Base-by-base conservation (phyloP, 371 early-diverging fungal genomes). In the Chytridiales sp. region DNA sequence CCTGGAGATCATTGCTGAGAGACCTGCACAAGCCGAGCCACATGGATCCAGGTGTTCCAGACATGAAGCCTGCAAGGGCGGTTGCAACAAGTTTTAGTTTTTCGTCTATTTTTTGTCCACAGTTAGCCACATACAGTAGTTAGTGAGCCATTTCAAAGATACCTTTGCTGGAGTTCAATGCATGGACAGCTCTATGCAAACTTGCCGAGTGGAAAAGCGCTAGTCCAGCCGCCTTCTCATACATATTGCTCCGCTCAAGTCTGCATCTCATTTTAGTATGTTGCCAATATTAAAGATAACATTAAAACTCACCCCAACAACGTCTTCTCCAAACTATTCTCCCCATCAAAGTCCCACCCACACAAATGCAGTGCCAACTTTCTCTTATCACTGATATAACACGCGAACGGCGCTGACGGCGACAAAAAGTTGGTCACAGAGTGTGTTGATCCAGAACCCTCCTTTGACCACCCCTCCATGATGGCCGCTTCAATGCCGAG, bases 141-240 rank as follows among this genome's bases (percentile, higher is more conserved):
- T 17, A 41, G 31, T 6, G 40, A 41, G 32, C n/a, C 11, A 24
- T 17, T 53, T 67, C 26, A 1, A 15, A n/a, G 4, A 30, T 75
- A 85, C 85, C 81, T 67, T 79, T 75, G 44, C 85, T 79, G 24
- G 62, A 58, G 32, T 84, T 79, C 26, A 96, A 75, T 4, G 87
- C 80, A 63, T 83, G 71, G 15, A 95, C 81, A 2, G 92, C 89
- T 41, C 90, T 77, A 47, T 81, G 83, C 9, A 87, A 72, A 55
- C 82, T 74, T 31, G 63, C 69, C 17, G 85, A 88, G 70, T 90
- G 85, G 52, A 97, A 90, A 43, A 97, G 79, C 3, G 93, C 90
- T 80, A 85, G 82, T 15, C 83, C 91, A 5, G 95, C 94, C 2
- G 94, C 93, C 41, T 85, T 83, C 59, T 90, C 92, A 66, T 76